Percentiles rank a stretch among this genome's conserved stretches.
These are phyloP conservation scores for Fusarium ramigenum DNA, from an alignment of 2,329 filamentous ascomycete genomes.

Conservation along the genomic window DNA sequence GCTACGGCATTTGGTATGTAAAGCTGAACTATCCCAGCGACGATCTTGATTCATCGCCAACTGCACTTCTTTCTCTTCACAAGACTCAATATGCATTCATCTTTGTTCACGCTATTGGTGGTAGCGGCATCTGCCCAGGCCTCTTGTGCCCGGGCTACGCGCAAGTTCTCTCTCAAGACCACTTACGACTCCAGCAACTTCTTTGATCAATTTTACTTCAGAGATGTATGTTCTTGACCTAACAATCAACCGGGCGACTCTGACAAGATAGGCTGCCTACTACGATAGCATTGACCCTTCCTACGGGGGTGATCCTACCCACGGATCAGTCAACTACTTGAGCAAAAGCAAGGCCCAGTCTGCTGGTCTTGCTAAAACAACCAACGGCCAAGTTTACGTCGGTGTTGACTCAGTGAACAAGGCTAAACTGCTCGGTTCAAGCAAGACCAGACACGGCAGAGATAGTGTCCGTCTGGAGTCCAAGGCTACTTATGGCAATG, in stretches of 20 bases:
- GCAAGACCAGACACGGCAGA: conserved; percentile 46
- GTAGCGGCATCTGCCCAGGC: not conserved
- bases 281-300: conserved; percentile 26
- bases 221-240: not conserved
- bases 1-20: not conserved
- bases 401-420: conserved; percentile 3
- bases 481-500: conserved; percentile 67
- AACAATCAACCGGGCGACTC: not conserved
- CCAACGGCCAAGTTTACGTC: not conserved
- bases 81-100: not conserved
- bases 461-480: conserved; percentile 73
- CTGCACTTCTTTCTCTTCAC: not conserved
- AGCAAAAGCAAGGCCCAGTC: conserved; percentile 45
- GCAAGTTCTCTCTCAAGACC: conserved; percentile 14
- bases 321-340: conserved; percentile 71
- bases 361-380: conserved; percentile 40
- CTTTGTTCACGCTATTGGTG: not conserved
- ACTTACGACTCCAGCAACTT: conserved; percentile 50
- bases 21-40: not conserved
- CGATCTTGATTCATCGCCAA: not conserved
- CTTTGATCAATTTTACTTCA: conserved; percentile 55
- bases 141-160: not conserved
- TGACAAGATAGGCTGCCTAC: conserved; percentile 6
- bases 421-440: conserved; percentile 18
- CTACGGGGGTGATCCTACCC: conserved; percentile 63